A percentile compares a stretch with the other conserved stretches of the same genome.
phyloP scores from a whole-genome alignment of 306 rosid species.

The Vigna reflexopilosa region DNA sequence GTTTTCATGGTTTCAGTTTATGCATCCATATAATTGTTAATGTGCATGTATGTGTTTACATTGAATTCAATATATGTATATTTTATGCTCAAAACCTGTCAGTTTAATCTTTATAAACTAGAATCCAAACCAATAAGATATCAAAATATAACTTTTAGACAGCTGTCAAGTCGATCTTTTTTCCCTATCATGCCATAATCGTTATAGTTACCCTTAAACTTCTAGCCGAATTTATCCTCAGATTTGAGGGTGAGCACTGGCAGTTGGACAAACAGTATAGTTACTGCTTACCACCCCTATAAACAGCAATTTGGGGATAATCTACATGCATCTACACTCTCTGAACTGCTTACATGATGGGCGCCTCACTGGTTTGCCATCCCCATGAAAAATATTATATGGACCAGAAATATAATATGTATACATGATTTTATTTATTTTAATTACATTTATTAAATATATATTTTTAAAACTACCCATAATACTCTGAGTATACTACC shows the following conservation, averaged over 20 bases:
- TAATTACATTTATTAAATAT: background rate
- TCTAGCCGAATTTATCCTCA: background rate
- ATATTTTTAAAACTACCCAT: background rate
- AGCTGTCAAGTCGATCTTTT: background rate
- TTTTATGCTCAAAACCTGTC: slow-evolving; percentile 2
- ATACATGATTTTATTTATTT: background rate
- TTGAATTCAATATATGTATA: background rate
- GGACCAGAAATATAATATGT: background rate
- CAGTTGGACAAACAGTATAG: background rate
- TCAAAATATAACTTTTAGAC: slow-evolving; percentile 7
- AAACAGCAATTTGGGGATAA: background rate
- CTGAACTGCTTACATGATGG: background rate
- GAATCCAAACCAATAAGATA: slow-evolving; percentile 2
- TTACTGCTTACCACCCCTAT: background rate
- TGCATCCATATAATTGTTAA: background rate
- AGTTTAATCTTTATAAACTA: slow-evolving; percentile 15
- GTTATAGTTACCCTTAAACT: background rate
- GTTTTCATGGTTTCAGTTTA: slow-evolving; percentile 21
- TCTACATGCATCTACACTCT: background rate
- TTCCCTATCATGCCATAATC: background rate
- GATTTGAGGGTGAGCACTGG: background rate
- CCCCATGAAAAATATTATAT: background rate
- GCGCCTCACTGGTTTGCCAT: background rate
- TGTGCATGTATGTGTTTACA: background rate
- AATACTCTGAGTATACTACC: background rate